Conservation (phyloP, 805 yeast species). For the Zygosaccharomyces bisporus region DNA sequence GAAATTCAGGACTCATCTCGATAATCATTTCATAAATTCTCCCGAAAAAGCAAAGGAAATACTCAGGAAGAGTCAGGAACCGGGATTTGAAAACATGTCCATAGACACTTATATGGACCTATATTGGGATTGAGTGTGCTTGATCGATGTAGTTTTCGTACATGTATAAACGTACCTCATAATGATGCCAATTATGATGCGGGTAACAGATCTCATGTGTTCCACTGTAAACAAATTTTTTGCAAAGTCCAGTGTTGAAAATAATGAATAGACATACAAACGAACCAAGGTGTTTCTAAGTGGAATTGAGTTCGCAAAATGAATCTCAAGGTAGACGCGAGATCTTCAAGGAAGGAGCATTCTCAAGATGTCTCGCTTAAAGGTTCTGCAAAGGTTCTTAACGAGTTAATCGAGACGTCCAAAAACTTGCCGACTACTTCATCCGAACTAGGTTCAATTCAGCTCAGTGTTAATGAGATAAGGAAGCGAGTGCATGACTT, state of each 20-base stretch:
- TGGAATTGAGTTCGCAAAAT: constrained; percentile 1
- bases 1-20: constrained; percentile 51
- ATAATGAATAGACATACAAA: background rate
- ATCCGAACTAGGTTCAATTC: constrained; percentile 74
- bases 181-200: background rate
- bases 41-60: constrained; percentile 39
- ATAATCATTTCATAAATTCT: constrained; percentile 41
- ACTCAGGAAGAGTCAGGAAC: constrained; percentile 34
- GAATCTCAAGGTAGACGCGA: constrained; percentile 9
- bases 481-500: constrained; percentile 59
- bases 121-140: constrained; percentile 30
- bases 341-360: constrained; percentile 5
- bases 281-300: background rate
- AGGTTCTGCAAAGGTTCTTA: constrained; percentile 38
- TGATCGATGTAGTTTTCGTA: no score
- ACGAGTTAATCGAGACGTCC: constrained; percentile 75
- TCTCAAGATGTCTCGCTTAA: constrained; percentile 6
- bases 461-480: constrained; percentile 75
- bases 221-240: constrained; percentile 6
- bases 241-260: background rate
- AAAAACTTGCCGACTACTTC: constrained; percentile 62
- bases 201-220: background rate
- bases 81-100: constrained; percentile 40
- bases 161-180: background rate
- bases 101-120: constrained; percentile 48